Conservation (phyloP, 495 filamentous ascomycete species). For the Hypoxylon intermedium region DNA sequence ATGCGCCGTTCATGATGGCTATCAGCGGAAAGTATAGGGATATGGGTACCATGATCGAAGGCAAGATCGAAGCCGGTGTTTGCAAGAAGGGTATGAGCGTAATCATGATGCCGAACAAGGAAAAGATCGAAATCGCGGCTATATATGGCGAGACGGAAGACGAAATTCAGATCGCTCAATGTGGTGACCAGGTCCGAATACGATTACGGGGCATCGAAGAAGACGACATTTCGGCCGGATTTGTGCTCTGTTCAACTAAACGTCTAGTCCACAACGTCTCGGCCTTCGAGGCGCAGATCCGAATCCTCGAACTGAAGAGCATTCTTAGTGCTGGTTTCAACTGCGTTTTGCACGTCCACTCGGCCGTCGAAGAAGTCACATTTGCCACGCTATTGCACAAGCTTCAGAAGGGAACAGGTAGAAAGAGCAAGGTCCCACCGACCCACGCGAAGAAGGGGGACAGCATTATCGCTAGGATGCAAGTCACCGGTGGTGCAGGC, state of each 20-base stretch:
- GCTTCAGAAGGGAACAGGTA: constrained; percentile 92
- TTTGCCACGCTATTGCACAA: constrained; percentile 88
- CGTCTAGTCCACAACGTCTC: constrained; percentile 89
- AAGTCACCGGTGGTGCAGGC: constrained; percentile 83
- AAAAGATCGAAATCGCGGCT: constrained; percentile 77
- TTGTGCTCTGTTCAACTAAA: constrained; percentile 92
- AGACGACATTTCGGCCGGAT: constrained; percentile 94
- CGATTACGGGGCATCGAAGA: constrained; percentile 94
- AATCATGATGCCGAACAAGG: constrained; percentile 93
- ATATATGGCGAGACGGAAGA: constrained; percentile 97
- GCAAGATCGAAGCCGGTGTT: constrained; percentile 93
- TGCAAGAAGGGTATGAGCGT: constrained; percentile 84
- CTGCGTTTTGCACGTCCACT: constrained; percentile 89
- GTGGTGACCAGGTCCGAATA: constrained; percentile 93
- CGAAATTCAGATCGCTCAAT: constrained; percentile 77
- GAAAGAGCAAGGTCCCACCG: constrained; percentile 91
- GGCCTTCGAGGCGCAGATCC: constrained; percentile 94
- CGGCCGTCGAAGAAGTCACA: constrained; percentile 96
- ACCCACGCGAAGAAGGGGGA: constrained; percentile 91
- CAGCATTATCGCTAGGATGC: constrained; percentile 89
- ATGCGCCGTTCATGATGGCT: constrained; percentile 99
- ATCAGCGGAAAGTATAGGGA: constrained; percentile 94
- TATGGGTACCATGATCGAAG: constrained; percentile 97
- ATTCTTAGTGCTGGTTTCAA: constrained; percentile 84
- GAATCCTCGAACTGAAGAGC: constrained; percentile 91